Percentiles rank a stretch among this genome's conserved stretches.
Evolutionary conservation across 495 filamentous ascomycete genomes (phyloP).

Genomic region (Penicillium herquei): DNA sequence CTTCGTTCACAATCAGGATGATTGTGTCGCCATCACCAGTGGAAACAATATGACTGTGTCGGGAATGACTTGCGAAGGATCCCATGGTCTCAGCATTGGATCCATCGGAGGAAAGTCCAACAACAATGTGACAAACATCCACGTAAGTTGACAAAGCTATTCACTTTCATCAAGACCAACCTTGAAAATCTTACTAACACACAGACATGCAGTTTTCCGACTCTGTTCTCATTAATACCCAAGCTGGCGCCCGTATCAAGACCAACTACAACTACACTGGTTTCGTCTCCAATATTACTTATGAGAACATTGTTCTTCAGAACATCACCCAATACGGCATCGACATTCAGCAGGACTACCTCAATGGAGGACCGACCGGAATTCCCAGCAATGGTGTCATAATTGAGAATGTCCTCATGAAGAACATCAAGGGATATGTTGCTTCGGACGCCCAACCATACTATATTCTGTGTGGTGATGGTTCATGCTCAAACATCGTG

Average conservation of each 20-base stretch:
- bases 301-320: constrained; percentile 20
- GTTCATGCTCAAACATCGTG: not conserved
- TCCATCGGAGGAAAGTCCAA: constrained; percentile 56
- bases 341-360: constrained; percentile 63
- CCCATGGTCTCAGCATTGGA: constrained; percentile 57
- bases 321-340: constrained; percentile 51
- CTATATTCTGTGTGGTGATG: constrained; percentile 5
- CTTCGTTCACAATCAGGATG: constrained; percentile 62
- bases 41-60: constrained; percentile 5
- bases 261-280: constrained; percentile 23
- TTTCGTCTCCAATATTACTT: constrained; percentile 23
- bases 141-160: constrained; percentile 22
- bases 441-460: constrained; percentile 13
- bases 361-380: constrained; percentile 53
- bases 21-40: constrained; percentile 63
- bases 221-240: not conserved
- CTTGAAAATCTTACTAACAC: not conserved
- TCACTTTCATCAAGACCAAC: constrained; percentile 26
- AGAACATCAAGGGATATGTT: constrained; percentile 8
- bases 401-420: constrained; percentile 15
- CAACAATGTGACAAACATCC: constrained; percentile 52
- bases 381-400: constrained; percentile 55
- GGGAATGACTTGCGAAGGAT: constrained; percentile 18
- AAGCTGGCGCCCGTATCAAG: constrained; percentile 30
- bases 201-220: too few species aligned